Evolutionary conservation across 305 asterid species (phyloP).

Genomic region (Petunia hybrid): DNA sequence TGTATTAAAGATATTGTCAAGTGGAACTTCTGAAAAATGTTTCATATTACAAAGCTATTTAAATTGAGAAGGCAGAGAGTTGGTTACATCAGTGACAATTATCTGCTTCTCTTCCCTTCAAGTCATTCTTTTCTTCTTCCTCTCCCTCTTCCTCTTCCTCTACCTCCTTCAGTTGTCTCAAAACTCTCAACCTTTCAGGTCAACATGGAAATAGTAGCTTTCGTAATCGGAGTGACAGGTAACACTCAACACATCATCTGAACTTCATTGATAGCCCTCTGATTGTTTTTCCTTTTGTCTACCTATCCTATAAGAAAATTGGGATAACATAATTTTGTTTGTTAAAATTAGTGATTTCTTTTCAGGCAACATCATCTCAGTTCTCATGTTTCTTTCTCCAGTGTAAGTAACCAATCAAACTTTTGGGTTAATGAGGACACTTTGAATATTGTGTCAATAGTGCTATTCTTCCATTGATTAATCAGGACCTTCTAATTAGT

Average conservation of each 20-base stretch:
- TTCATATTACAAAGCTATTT: neutral
- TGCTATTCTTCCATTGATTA: neutral
- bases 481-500: too few relatives aligned
- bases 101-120: neutral
- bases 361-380: slow-evolving; percentile 77
- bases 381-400: slow-evolving; percentile 80
- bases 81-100: neutral
- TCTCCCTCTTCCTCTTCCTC: too few relatives aligned
- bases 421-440: too few relatives aligned
- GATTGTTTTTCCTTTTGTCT: neutral
- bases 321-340: neutral
- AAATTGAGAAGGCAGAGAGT: neutral
- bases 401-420: slow-evolving; percentile 52
- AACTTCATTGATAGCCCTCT: neutral
- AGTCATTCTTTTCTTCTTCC: too few relatives aligned
- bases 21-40: neutral
- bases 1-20: neutral
- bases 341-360: neutral
- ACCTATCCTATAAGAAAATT: neutral
- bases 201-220: slow-evolving; percentile 47
- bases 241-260: too few relatives aligned
- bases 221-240: slow-evolving; percentile 56
- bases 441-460: neutral
- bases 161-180: neutral
- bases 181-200: neutral